Base-by-base conservation (phyloP, 768 basidiomycete species). In the Lyophyllum semitale region DNA sequence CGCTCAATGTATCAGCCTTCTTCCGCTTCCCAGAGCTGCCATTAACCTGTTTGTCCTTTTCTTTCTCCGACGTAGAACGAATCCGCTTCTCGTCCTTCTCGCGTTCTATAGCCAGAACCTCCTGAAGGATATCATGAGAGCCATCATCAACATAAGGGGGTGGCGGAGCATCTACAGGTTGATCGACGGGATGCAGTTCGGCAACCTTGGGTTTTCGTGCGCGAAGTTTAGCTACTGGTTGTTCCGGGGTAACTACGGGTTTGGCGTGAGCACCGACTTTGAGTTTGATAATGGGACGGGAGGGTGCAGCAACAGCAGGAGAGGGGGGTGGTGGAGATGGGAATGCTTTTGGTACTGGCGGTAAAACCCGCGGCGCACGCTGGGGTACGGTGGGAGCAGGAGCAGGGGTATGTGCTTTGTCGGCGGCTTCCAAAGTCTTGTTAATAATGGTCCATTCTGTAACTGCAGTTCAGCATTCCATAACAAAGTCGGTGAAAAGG, bases 361-460 rank as follows among this genome's bases (percentile, higher is more conserved):
- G 72, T 12, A 74, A 59, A 9, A 74, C 62, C 29, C 73, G 72
- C 38, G 74, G 60, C 48, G 61, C 67, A 8, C 71, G 55, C 11
- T 68, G 57, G 9, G 71, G 67, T 6, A 68, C 61, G 27, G 63
- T 57, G 30, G 57, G 38, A 27, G 57, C 44, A 17, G 64, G 42
- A 8, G 69, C 64, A 37, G 41, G 41, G 30, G 54, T 41, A 47
- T 76, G 77, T 0, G 80, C 77, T 58, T 80, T 80, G 64, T 84
- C 82, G 45, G 80, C 84, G 35, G 78, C 79, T 68, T 90, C 88
- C 15, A 93, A 74, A 0, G 91, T 93, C 73, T 92, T 90, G 70
- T 87, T 88, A 68, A 91, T 90, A 47, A 91, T 85, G 12, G 81
- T 75, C 96, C 96, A 98, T 71, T 89, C 94, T 96, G 55, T 41